Evolutionary conservation across 305 asterid genomes (phyloP), one percentile per base, ranked within the genome.

Genomic region (Plantago rigida): DNA sequence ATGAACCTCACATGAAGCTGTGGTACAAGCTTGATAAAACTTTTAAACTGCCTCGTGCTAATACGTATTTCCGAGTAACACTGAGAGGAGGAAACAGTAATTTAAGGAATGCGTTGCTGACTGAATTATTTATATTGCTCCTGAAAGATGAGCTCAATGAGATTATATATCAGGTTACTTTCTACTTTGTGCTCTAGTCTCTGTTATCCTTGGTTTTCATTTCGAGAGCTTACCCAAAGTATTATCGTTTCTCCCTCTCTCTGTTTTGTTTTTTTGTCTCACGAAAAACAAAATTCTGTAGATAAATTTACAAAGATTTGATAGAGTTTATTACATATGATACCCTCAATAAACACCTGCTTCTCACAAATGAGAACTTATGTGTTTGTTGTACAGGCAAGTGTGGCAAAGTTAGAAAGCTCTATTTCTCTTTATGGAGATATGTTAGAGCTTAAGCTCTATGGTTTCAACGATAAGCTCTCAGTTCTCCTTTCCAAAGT

Each of bases 381-480:
- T 49, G 63, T 57, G 44, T 69, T 59, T 57, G 64, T 59, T 57
- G 64, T 76, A 84, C 85, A 92, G 99, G 99, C 99, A 24, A 86
- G 97, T 71, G 81, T 88, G 70, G 94, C 99, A 46, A 92, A 89
- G 68, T 71, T 92, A 73, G 99, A 86, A 82, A 88, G 84, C 71
- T 86, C 95, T 65, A 78, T 92, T 73, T 84, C 95, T 57, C 75
- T 92, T 17, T 80, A 82, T 75, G 94, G 96, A 24, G 97, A 92
- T 74, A 86, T 82, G 79, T 80, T 92, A 78, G 97, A 92, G 82
- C 82, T 92, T 45, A 92, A 83, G 85, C 85, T 92, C 49, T 85
- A 84, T 78, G 99, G 99, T 71, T 92, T 88, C 83, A 92, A 84
- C 62, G 97, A 89, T 73, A 93, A 89, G 84, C 96, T 93, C 71